phyloP scores from a whole-genome alignment of 1,284 basidiomycete species.

The Phylloboletellus chloephorus region DNA sequence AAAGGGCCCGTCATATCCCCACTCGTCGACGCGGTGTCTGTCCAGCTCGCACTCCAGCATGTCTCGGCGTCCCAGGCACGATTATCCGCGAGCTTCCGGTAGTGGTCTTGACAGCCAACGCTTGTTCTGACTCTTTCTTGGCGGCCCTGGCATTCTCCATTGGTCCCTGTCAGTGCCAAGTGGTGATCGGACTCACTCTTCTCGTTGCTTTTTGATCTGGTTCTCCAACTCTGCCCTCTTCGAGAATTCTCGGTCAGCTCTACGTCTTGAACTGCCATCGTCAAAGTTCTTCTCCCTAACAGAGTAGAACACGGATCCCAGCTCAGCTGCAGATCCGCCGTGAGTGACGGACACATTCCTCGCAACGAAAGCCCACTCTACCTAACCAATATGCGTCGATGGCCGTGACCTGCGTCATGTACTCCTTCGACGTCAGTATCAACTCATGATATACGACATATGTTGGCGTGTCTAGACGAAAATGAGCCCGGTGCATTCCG shows the following conservation, averaged over 20 bases:
- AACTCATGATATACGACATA: conserved; percentile 97
- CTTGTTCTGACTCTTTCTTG: conserved; percentile 62
- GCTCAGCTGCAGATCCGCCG: conserved; percentile 56
- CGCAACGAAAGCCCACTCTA: conserved; percentile 28
- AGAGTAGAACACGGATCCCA: conserved; percentile 92
- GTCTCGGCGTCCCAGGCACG: conserved; percentile 75
- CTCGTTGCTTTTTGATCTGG: conserved; percentile 82
- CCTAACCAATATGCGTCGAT: conserved; percentile 95
- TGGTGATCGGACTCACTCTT: conserved; percentile 56
- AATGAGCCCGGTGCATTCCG: neutral
- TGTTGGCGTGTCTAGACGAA: conserved; percentile 76
- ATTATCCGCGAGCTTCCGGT: conserved; percentile 64
- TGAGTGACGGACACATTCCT: conserved; percentile 9
- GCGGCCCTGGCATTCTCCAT: conserved; percentile 44
- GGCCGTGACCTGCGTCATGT: conserved; percentile 95
- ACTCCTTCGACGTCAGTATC: conserved; percentile 90
- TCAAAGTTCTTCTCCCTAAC: conserved; percentile 95
- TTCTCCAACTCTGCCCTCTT: conserved; percentile 85
- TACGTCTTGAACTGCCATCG: conserved; percentile 65
- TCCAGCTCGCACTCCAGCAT: conserved; percentile 58
- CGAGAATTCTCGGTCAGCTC: conserved; percentile 84
- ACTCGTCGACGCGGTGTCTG: conserved; percentile 60
- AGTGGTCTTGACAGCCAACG: conserved; percentile 53
- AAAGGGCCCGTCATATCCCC: conserved; percentile 34
- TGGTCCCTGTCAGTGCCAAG: conserved; percentile 1